Percentiles rank a stretch among this genome's conserved stretches.
phyloP scores from a whole-genome alignment of 441 rosid species.

The Eruca vesicaria region DNA sequence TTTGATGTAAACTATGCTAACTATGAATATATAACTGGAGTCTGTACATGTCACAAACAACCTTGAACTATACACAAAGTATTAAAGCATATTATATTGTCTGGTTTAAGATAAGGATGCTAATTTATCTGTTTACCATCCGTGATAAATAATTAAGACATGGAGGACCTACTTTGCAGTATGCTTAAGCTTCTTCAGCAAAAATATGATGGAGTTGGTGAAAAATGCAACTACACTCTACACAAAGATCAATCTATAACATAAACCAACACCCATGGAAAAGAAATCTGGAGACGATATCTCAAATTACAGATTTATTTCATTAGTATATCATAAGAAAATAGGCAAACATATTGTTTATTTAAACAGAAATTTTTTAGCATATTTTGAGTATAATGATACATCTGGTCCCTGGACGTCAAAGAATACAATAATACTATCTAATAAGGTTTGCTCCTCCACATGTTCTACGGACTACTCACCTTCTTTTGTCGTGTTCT shows the following conservation, averaged over 20 bases:
- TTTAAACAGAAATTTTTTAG: no score
- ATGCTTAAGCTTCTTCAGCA: background rate
- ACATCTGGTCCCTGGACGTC: background rate
- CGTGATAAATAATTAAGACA: background rate
- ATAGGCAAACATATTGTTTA: no score
- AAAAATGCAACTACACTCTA: background rate
- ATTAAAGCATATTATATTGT: background rate
- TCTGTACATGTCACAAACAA: background rate
- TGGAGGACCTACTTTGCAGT: background rate
- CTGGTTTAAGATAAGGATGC: background rate
- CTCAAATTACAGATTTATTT: background rate
- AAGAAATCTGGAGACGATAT: background rate
- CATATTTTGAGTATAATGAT: background rate
- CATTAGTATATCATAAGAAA: background rate
- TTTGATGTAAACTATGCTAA: background rate
- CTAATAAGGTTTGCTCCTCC: slow-evolving; percentile 25
- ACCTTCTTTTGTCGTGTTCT: slow-evolving; percentile 21
- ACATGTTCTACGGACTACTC: slow-evolving; percentile 28
- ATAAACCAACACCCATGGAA: background rate
- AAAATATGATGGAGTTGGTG: background rate
- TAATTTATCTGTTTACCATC: background rate
- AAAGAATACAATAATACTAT: background rate
- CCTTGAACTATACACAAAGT: background rate
- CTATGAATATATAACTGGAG: background rate
- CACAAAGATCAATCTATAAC: background rate